Conservation (phyloP, 768 basidiomycete genomes). For the Termitomyces sp. region DNA sequence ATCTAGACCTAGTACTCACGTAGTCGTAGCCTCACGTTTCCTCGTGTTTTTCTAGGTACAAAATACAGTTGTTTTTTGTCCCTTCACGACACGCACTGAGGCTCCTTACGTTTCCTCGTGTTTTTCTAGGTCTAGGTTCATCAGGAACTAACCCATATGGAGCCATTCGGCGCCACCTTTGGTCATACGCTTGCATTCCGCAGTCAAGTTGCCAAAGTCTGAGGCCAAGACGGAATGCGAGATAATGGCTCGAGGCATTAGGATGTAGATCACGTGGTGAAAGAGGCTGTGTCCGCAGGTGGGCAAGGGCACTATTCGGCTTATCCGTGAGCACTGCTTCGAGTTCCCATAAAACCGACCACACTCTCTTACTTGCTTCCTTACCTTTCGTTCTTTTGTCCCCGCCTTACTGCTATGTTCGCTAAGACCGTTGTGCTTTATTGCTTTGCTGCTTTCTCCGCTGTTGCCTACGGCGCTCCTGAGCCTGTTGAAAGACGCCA, state of each 20-base stretch:
- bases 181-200: slow-evolving; percentile 97
- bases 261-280: neutral
- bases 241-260: slow-evolving; percentile 86
- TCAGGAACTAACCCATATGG: slow-evolving; percentile 78
- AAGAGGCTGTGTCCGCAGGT: no score
- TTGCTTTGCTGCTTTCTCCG: slow-evolving; percentile 29
- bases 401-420: slow-evolving; percentile 29
- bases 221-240: slow-evolving; percentile 96
- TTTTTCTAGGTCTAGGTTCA: no score
- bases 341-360: neutral
- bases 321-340: no score
- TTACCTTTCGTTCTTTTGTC: neutral
- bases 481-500: slow-evolving; percentile 33
- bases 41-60: no score
- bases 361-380: slow-evolving; percentile 9
- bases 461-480: slow-evolving; percentile 30
- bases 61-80: no score
- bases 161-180: slow-evolving; percentile 95
- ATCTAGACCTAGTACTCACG: no score
- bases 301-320: no score
- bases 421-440: slow-evolving; percentile 28
- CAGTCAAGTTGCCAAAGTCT: slow-evolving; percentile 91
- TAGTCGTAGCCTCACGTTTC: no score
- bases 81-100: no score
- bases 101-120: no score